Conservation (phyloP, 2,329 filamentous ascomycete species). For the Calonectria honghensis region DNA sequence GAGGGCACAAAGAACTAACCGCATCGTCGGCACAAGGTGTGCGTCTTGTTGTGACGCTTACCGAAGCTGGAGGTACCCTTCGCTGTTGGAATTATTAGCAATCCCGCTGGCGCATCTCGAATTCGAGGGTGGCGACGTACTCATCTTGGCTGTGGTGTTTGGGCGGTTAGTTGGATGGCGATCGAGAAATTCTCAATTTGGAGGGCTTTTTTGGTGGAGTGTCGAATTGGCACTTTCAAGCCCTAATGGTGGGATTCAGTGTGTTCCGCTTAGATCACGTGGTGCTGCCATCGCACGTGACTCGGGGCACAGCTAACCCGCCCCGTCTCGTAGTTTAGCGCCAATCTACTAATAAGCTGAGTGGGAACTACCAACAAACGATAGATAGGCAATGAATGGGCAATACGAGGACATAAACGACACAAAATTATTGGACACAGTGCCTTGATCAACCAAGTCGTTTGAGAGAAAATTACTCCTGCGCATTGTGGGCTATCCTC, state of each 20-base stretch:
- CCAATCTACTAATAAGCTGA: background rate
- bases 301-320: constrained; percentile 45
- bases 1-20: constrained; percentile 77
- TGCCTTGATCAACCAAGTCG: background rate
- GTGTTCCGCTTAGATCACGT: constrained; percentile 56
- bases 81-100: constrained; percentile 63
- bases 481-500: background rate
- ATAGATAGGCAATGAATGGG: background rate
- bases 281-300: constrained; percentile 50
- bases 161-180: constrained; percentile 63
- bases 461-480: background rate
- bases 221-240: constrained; percentile 56
- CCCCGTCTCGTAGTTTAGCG: background rate
- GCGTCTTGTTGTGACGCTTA: constrained; percentile 95
- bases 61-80: constrained; percentile 76
- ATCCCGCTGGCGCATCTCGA: constrained; percentile 43
- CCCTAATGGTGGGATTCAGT: constrained; percentile 59
- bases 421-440: background rate
- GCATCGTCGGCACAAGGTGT: constrained; percentile 98
- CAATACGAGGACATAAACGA: constrained; percentile 1
- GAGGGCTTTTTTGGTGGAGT: constrained; percentile 63
- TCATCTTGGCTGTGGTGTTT: constrained; percentile 74
- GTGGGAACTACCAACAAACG: background rate
- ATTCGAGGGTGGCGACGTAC: constrained; percentile 64
- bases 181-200: constrained; percentile 61